These are phyloP conservation scores for Phlyctochytrium bullatum DNA, from an alignment of 192 early-diverging fungal genomes.

Conservation along the genomic window DNA sequence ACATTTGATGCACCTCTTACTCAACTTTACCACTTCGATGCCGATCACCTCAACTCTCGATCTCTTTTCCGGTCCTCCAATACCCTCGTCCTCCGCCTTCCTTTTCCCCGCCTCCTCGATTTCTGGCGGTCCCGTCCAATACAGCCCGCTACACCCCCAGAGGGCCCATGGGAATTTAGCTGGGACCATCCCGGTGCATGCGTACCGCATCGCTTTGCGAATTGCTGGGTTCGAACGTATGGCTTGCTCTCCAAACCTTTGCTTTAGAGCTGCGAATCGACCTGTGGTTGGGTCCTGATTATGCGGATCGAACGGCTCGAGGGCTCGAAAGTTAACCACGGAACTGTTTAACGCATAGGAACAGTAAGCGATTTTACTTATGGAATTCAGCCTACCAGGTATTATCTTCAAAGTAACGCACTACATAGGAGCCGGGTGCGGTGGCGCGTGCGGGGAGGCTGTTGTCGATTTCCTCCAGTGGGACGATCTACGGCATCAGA, in stretches of 20 bases:
- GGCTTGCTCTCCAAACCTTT: slow-evolving; percentile 5
- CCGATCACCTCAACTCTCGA: not conserved
- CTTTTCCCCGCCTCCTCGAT: not conserved
- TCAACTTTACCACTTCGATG: not conserved
- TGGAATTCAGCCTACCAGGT: not conserved
- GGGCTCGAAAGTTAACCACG: not conserved
- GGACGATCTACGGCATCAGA: not conserved
- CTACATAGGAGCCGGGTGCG: slow-evolving; percentile 2
- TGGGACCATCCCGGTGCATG: not conserved
- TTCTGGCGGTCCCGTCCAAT: not conserved
- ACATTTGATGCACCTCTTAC: not conserved
- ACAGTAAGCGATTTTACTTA: not conserved
- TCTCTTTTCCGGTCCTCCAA: not conserved
- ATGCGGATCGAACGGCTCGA: not conserved
- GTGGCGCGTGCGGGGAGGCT: not conserved
- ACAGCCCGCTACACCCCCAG: slow-evolving; percentile 2
- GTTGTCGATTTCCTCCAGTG: slow-evolving; percentile 5
- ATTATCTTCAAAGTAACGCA: slow-evolving; percentile 7
- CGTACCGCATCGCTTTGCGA: slow-evolving; percentile 3
- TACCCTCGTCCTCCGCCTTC: not conserved
- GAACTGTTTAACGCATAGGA: not conserved
- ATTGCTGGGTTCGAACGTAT: not conserved
- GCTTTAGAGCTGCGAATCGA: not conserved
- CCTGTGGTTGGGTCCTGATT: not conserved
- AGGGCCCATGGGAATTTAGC: slow-evolving; percentile 3